phyloP scores from a whole-genome alignment of 305 asterid species.

The Solanum hybrid region DNA sequence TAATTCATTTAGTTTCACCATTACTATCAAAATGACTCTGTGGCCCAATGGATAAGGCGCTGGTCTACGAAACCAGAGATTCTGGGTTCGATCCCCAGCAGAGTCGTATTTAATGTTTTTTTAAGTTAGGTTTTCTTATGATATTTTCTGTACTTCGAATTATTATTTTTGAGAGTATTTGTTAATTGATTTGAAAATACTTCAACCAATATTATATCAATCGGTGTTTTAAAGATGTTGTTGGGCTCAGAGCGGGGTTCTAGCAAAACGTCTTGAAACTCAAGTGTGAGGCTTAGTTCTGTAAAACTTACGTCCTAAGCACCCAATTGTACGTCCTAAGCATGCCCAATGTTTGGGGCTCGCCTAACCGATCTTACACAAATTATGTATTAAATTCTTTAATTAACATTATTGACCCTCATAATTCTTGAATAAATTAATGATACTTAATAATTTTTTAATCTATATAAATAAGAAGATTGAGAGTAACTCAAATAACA shows the following conservation, averaged over 20 bases:
- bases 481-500: too few species aligned
- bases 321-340: rapidly evolving
- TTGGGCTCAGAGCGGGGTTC: background rate
- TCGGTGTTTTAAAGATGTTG: too few species aligned
- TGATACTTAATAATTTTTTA: background rate
- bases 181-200: background rate
- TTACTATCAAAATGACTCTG: conserved; percentile 21
- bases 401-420: background rate
- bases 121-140: background rate
- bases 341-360: background rate
- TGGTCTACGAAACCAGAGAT: conserved; percentile 99
- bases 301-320: background rate
- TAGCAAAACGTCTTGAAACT: background rate
- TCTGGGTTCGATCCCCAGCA: conserved; percentile 99
- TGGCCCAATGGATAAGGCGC: conserved; percentile 99
- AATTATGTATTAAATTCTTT: background rate
- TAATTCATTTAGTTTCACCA: background rate
- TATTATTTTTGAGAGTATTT: background rate
- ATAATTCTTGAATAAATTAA: too few species aligned
- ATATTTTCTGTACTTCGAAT: too few species aligned
- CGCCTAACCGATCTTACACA: background rate
- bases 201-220: background rate
- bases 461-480: too few species aligned
- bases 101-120: conserved; percentile 38
- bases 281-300: background rate